Conservation (phyloP, 257 asterid genomes). For the Forsythia suspensa region DNA sequence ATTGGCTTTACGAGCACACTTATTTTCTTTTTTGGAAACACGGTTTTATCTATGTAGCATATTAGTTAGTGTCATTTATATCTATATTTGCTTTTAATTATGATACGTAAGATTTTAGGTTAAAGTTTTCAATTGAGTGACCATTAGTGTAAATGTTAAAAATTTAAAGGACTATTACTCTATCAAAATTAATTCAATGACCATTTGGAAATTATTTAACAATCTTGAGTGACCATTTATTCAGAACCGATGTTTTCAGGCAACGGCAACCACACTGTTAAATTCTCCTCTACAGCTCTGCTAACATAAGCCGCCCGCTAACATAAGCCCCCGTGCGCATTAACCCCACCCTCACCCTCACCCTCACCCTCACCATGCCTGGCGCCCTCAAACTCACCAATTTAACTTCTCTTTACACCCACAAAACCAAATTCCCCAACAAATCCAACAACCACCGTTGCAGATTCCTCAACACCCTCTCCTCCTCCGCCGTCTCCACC, state of each 20-base stretch:
- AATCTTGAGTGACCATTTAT: background rate
- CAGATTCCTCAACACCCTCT: constrained; percentile 26
- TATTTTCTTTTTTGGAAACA: no score
- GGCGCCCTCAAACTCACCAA: constrained; percentile 57
- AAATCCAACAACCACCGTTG: constrained; percentile 9
- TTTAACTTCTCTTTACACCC: constrained; percentile 42
- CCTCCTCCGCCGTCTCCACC: constrained; percentile 32
- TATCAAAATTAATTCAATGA: background rate
- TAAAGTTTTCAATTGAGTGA: no score
- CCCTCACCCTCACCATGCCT: constrained; percentile 51
- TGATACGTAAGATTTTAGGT: no score
- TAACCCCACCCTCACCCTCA: constrained; percentile 35
- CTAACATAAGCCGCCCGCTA: constrained; percentile 55
- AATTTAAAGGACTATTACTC: no score
- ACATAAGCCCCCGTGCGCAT: constrained; percentile 45
- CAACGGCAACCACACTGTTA: background rate
- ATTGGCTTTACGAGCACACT: no score
- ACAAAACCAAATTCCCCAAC: constrained; percentile 38
- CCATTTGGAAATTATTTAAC: no score
- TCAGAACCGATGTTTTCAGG: background rate
- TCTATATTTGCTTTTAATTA: no score
- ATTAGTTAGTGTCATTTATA: no score
- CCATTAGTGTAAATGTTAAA: no score
- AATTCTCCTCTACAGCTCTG: constrained; percentile 23
- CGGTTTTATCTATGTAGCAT: no score